phyloP scores from a whole-genome alignment of 2,329 filamentous ascomycete genomes.

The Verticillium tricorpus region DNA sequence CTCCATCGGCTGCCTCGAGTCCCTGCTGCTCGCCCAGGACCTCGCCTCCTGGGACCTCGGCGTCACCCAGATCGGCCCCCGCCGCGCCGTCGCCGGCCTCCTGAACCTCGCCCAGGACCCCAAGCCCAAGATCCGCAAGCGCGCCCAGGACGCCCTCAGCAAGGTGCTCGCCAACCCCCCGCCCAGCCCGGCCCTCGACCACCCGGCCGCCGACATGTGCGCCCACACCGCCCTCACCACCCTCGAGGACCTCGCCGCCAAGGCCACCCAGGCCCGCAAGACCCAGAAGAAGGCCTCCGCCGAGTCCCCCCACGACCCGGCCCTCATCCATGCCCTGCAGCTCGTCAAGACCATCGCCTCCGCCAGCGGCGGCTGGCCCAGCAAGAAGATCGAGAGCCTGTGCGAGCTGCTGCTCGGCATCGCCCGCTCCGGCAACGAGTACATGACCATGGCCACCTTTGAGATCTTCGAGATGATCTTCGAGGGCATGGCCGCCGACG shows the following conservation, averaged over 20 bases:
- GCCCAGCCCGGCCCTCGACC: constrained; percentile 86
- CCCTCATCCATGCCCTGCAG: constrained; percentile 86
- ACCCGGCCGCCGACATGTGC: constrained; percentile 94
- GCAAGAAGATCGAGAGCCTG: constrained; percentile 86
- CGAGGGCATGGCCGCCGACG: constrained; percentile 74
- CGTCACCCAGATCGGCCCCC: constrained; percentile 76
- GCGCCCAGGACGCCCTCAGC: constrained; percentile 83
- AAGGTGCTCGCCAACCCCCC: constrained; percentile 81
- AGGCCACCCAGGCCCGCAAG: constrained; percentile 60
- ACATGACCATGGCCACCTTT: constrained; percentile 92
- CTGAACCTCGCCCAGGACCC: constrained; percentile 80
- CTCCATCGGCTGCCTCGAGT: constrained; percentile 89
- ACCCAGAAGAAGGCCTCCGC: constrained; percentile 54
- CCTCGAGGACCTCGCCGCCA: constrained; percentile 67
- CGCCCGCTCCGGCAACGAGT: constrained; percentile 86
- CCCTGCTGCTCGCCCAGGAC: constrained; percentile 87
- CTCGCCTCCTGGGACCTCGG: constrained; percentile 81
- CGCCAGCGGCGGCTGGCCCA: constrained; percentile 91
- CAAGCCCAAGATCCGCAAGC: constrained; percentile 88
- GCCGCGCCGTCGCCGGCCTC: constrained; percentile 81
- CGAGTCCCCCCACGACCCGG: constrained; percentile 66
- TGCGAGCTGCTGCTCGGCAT: constrained; percentile 88
- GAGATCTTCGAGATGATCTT: constrained; percentile 98
- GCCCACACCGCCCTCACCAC: constrained; percentile 84
- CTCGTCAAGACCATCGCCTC: constrained; percentile 84